A percentile compares a stretch with the other conserved stretches of the same genome.
phyloP scores from a whole-genome alignment of 805 yeast species.

The Wickerhamomyces tratensis region DNA sequence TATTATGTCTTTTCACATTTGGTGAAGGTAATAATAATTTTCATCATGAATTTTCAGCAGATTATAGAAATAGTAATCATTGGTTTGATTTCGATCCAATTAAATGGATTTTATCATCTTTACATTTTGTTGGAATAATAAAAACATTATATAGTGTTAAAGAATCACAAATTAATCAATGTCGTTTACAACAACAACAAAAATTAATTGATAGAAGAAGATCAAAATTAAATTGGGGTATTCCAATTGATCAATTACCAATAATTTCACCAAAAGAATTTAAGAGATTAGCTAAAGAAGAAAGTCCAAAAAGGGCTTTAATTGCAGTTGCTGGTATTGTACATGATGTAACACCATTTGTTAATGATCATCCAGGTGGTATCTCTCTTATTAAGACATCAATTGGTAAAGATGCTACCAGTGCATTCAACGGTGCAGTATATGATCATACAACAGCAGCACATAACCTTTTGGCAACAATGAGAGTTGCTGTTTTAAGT shows the following conservation, averaged over 20 bases:
- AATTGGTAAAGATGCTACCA: constrained; percentile 88
- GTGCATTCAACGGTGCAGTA: constrained; percentile 92
- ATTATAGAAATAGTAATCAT: constrained; percentile 67
- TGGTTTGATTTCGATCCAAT: constrained; percentile 83
- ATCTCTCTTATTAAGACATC: constrained; percentile 66
- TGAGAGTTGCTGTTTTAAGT: constrained; percentile 83
- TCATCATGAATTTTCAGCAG: constrained; percentile 93
- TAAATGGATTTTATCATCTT: constrained; percentile 48
- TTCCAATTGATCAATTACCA: constrained; percentile 83
- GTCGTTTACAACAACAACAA: constrained; percentile 76
- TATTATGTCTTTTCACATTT: constrained; percentile 56
- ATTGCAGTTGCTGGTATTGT: constrained; percentile 86
- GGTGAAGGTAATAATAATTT: constrained; percentile 92
- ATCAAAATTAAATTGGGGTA: constrained; percentile 84
- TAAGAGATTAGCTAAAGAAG: constrained; percentile 24
- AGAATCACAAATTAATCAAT: constrained; percentile 48
- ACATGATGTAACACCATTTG: constrained; percentile 87
- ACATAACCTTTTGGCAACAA: constrained; percentile 78
- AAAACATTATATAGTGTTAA: constrained; percentile 40
- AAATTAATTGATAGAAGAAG: constrained; percentile 68
- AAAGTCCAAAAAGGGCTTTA: constrained; percentile 46
- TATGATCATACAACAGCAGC: constrained; percentile 93
- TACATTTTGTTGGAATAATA: constrained; percentile 49
- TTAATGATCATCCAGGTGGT: constrained; percentile 94
- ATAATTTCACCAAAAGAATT: constrained; percentile 47